Base-by-base conservation (phyloP, 176 grass and related monocot genomes). In the Phragmites australis region DNA sequence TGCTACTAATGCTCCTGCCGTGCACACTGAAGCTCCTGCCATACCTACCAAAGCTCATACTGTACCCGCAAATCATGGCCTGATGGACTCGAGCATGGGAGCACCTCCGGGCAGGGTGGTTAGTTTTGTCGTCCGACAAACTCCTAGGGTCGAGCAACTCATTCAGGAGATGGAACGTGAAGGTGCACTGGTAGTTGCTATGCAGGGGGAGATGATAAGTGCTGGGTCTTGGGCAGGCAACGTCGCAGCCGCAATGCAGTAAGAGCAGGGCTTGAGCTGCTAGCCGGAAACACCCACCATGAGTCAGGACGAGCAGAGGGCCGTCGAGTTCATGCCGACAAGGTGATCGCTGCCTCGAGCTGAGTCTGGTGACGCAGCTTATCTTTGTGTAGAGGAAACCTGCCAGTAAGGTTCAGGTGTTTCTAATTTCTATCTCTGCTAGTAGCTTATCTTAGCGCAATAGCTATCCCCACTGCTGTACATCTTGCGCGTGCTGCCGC, bases 131-230 rank as follows among this genome's bases (percentile, higher is more conserved):
- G 64, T 77, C 57, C 34, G 48, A 15, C 44, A 25, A 43, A 87
- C 72, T 30, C 79, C 63, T 0, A 61, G 54, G 37, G 9, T 76
- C 0, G 72, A 82, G 34, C 23, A 70, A 11, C 65, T 87, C 1
- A 44, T 87, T 59, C 72, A 16, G 18, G 71, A 82, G 79, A 63
- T 87, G 37, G 19, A 69, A 15, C 72, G 31, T 0, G 72, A 82
- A 46, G 79, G 79, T 2, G 79, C 19, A 5, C 26, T 87, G 44
- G 21, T 87, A 7, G 62, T 68, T 84, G 51, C 72, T 17, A 54
- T 77, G 72, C 31, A 18, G 12, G 79, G 85, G 19, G 61, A 82
- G 31, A 68, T 60, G 52, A 27, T 27, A 45, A 41, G 39, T 10
- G n/a, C 23, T 30, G 4, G 49, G 21, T 14, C 7, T 39, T 47